Base-by-base conservation (phyloP, 2,329 filamentous ascomycete species). In the Saccharata proteae region DNA sequence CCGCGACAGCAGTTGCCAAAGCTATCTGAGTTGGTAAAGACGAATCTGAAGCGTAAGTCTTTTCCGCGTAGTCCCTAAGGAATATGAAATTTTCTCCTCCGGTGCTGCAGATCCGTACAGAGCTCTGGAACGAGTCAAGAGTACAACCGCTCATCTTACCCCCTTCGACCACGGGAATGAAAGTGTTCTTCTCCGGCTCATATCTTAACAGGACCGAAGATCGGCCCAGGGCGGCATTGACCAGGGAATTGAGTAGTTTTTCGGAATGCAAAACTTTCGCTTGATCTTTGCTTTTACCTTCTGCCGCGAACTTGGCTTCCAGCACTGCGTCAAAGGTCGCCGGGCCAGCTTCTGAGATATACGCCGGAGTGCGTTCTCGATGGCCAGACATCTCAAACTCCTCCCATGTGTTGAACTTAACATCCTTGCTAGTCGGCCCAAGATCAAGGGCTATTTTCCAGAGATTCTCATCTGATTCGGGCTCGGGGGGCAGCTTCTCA, bases 141-240 rank as follows among this genome's bases (percentile, higher is more conserved):
- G 65, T 72, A 19, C 63, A 47, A 3, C 71, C 72, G 3, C 64
- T 64, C 17, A 69, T 52, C 2, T 64, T 54, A 1, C 64, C 52
- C 32, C 64, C 51, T 4, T 53, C 43, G 20, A 68, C 47, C 4
- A 51, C 50, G 22, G 54, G 58, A 22, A 56, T 50, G 42, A 86
- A 83, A 0, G 56, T 58, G 15, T 54, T 55, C 16, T 62, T 61
- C 3, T 60, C 58, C 2, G 61, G 49, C 30, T 76, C 60, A 64
- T 72, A 83, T 0, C 54, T 47, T 49, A 83, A 90, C 19, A 90
- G 67, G 2, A 79, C 62, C 0, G 81, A 86, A 22, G 74, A 76
- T 28, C 80, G 67, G 1, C 81, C 82, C 5, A 85, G 65, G 0
- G 74, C 71, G 1, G 88, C 59, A 9, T 74, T 69, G 38, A 79